phyloP scores from a whole-genome alignment of 179 eudicot species.

The Carnegiea gigantea region DNA sequence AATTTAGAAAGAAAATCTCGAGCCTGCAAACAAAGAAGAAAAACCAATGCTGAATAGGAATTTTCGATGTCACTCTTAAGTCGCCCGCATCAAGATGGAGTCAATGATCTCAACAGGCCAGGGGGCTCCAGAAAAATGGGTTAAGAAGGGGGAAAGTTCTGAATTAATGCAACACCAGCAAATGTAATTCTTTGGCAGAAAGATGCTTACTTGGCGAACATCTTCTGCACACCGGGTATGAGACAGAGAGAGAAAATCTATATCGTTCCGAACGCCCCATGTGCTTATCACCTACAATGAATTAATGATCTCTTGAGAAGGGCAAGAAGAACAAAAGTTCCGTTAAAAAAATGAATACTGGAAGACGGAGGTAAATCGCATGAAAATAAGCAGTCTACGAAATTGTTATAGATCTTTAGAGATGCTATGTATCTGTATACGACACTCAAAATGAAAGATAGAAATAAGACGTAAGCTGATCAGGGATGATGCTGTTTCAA shows the following conservation, averaged over 20 bases:
- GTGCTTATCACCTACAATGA: constrained; percentile 57
- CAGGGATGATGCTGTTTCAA: no score
- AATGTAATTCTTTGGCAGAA: constrained; percentile 26
- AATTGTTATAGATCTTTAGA: background rate
- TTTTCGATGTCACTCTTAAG: background rate
- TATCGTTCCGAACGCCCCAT: constrained; percentile 78
- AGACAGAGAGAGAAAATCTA: constrained; percentile 73
- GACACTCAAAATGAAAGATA: background rate
- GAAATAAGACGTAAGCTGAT: background rate
- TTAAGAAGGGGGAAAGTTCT: background rate
- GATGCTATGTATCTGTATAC: background rate
- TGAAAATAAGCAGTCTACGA: background rate
- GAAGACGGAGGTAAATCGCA: background rate
- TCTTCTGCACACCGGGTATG: constrained; percentile 79
- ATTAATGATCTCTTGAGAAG: background rate
- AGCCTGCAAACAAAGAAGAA: constrained; percentile 22
- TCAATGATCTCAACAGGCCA: background rate
- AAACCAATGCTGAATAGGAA: constrained; percentile 21
- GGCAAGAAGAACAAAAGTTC: background rate
- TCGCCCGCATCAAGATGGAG: background rate
- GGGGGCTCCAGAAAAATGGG: background rate
- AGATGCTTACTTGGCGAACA: constrained; percentile 62
- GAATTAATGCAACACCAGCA: background rate
- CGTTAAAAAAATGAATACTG: background rate
- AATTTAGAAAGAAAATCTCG: constrained; percentile 26